Conservation (phyloP, 257 asterid species). For the Cruciata laevipes region DNA sequence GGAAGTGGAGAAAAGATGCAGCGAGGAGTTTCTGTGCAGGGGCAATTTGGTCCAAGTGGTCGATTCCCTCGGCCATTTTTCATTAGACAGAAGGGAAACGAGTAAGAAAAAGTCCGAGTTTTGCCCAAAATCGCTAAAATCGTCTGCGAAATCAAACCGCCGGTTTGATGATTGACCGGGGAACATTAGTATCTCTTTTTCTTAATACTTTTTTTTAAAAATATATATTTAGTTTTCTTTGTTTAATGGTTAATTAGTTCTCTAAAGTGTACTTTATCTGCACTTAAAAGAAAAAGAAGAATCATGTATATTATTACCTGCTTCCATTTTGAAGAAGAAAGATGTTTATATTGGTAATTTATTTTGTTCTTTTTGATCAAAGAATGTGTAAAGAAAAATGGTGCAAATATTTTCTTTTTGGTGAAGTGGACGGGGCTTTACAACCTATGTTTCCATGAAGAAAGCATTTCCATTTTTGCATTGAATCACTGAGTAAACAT, state of each 20-base stretch:
- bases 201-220: not conserved
- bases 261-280: not conserved
- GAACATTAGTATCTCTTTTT: too few species aligned
- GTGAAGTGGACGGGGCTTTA: not conserved
- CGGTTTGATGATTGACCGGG: not conserved
- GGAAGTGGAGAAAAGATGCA: constrained; percentile 53
- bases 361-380: not conserved
- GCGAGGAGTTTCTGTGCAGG: constrained; percentile 60
- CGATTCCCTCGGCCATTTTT: constrained; percentile 58
- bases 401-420: not conserved
- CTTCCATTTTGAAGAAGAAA: not conserved
- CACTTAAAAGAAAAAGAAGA: not conserved
- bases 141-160: constrained; percentile 16
- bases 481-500: not conserved
- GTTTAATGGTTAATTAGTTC: not conserved
- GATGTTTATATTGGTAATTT: not conserved
- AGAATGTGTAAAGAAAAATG: not conserved
- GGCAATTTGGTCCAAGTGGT: constrained; percentile 41
- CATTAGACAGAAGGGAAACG: constrained; percentile 38
- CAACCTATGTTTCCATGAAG: constrained; percentile 6
- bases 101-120: constrained; percentile 23
- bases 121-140: constrained; percentile 29
- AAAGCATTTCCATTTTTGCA: not conserved
- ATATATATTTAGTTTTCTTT: not conserved
- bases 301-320: constrained; percentile 5